Evolutionary conservation across 306 rosid species (phyloP).

Genomic region (Oemleria cerasiformis): DNA sequence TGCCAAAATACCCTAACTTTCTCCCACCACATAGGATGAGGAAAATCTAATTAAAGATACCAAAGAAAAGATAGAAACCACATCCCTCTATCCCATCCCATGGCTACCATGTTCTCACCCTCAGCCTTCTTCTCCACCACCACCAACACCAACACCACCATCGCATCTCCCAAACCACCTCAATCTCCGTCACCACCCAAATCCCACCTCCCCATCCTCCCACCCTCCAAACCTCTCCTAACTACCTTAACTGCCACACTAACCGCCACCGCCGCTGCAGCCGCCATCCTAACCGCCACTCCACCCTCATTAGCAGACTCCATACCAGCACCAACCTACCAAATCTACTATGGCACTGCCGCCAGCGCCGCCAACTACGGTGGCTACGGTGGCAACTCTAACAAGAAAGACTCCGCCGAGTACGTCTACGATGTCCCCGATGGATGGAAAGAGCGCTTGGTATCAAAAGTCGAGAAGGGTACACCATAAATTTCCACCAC

Average conservation of each 20-base stretch:
- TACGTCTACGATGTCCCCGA: constrained; percentile 73
- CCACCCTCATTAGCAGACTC: constrained; percentile 50
- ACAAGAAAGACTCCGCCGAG: constrained; percentile 79
- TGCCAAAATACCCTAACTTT: background rate
- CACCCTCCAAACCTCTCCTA: constrained; percentile 38
- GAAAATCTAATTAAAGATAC: constrained; percentile 14
- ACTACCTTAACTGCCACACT: constrained; percentile 25
- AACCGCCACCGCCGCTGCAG: constrained; percentile 47
- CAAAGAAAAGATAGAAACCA: background rate
- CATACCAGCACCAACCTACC: constrained; percentile 34
- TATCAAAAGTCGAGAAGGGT: constrained; percentile 84
- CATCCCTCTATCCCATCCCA: constrained; percentile 20
- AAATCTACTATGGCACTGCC: constrained; percentile 80
- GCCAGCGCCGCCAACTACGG: constrained; percentile 93
- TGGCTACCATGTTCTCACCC: constrained; percentile 53
- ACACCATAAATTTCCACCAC: background rate
- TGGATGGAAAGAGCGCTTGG: constrained; percentile 90
- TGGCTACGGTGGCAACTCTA: constrained; percentile 76
- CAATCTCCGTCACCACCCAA: constrained; percentile 25
- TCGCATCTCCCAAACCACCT: constrained; percentile 38
- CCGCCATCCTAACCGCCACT: constrained; percentile 42
- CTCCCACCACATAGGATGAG: constrained; percentile 26
- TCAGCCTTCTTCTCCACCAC: constrained; percentile 45
- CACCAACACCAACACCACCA: constrained; percentile 43
- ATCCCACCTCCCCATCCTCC: constrained; percentile 25